phyloP scores from a whole-genome alignment of 805 yeast genomes.

The Suhomyces canberraensis region DNA sequence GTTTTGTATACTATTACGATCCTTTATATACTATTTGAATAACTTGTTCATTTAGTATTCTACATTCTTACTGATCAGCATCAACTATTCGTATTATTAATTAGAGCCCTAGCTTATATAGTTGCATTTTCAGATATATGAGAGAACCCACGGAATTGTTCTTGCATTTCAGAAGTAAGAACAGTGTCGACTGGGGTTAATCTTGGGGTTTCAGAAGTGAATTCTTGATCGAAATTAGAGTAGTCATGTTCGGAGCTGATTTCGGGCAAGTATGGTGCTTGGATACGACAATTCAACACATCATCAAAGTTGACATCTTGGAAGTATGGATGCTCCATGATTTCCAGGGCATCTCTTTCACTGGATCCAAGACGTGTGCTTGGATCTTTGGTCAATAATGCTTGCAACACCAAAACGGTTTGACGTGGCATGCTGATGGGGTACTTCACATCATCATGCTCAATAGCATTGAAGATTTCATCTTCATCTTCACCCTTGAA shows the following conservation, averaged over 20 bases:
- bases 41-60: too few relatives aligned
- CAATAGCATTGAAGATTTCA: constrained; percentile 93
- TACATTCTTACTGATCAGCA: too few relatives aligned
- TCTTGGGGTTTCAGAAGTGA: constrained; percentile 91
- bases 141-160: constrained; percentile 95
- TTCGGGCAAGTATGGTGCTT: constrained; percentile 90
- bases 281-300: constrained; percentile 62
- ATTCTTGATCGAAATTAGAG: constrained; percentile 89
- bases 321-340: constrained; percentile 95
- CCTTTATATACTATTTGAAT: too few relatives aligned
- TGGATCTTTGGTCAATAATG: constrained; percentile 88
- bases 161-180: constrained; percentile 84
- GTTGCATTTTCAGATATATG: constrained; percentile 66
- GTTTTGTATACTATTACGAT: too few relatives aligned
- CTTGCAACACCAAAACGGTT: constrained; percentile 90
- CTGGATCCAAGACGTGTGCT: constrained; percentile 80
- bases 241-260: constrained; percentile 86
- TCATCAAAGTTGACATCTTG: constrained; percentile 88
- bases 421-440: constrained; percentile 98
- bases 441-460: constrained; percentile 93
- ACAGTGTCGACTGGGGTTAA: constrained; percentile 92
- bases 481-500: constrained; percentile 97
- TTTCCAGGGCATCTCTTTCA: constrained; percentile 83
- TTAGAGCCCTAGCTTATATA: too few relatives aligned
- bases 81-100: too few relatives aligned